Base-by-base conservation (phyloP, 257 asterid genomes). In the Solanum pennellii region DNA sequence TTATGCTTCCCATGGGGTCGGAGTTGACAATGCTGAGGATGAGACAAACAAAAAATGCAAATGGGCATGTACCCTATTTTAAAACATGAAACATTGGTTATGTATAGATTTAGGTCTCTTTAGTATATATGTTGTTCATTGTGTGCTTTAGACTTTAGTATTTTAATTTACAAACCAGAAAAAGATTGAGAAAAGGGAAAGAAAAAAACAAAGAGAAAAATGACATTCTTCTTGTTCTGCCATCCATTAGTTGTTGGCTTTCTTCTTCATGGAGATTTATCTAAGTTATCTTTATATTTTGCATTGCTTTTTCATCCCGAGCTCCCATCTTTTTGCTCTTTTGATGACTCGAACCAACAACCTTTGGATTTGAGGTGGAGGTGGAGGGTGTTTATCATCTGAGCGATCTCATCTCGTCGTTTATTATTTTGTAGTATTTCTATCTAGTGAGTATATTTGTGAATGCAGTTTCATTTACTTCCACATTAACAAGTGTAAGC, bases 1-100 rank as follows among this genome's bases (percentile, higher is more conserved):
- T 77, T 90, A 74, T 94, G 95, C 93, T 92, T 93, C 18, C 90
- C 94, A 9, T 93, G 95, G 94, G 76, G 91, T 68, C 89, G 90
- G 83, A 86, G 92, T 88, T 92, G 86, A 92, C 85, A 65, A 21
- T 20, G 33, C 44, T 27, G 44, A 18, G 27, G 62, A 71, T 69
- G 62, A 52, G 84, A 45, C 23, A 29, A 23, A 87, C 42, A 31
- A 65, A 18, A 76, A 79, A 25, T 33, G 37, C 79, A 73, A 39
- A 35, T 35, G 73, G 29, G 90, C 87, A 69, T 65, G 74, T 87
- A 89, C 72, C 82, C 89, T 60, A 87, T 83, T 82, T 29, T 82
- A 29, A 82, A 80, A 20, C 85, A 49, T 49, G 68, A 6, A 82
- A 52, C 85, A 47, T 20, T 49, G 69, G 85, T 82, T 82, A 82